Conservation (phyloP, 2,329 filamentous ascomycete species). For the Knufia petricola region DNA sequence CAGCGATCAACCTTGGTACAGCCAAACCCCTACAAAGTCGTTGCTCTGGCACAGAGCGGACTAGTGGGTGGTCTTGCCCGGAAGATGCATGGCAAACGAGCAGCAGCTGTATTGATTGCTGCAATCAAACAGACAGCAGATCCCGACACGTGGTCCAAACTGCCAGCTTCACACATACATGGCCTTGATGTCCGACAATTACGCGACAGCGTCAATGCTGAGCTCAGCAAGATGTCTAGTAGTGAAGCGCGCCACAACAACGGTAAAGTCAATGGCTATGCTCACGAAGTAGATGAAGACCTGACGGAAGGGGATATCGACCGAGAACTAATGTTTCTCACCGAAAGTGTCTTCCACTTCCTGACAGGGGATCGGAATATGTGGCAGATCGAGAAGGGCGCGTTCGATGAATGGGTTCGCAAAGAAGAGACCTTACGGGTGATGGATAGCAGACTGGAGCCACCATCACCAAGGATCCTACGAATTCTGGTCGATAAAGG, state of each 20-base stretch:
- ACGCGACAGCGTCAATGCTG: slow-evolving; percentile 26
- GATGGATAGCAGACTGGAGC: slow-evolving; percentile 26
- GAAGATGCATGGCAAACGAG: slow-evolving; percentile 1
- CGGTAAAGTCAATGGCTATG: background rate
- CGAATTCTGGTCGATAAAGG: slow-evolving; percentile 77
- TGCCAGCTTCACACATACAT: background rate
- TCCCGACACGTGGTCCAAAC: slow-evolving; percentile 5
- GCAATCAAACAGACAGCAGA: slow-evolving; percentile 1
- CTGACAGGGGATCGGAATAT: slow-evolving; percentile 47
- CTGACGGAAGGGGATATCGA: slow-evolving; percentile 36
- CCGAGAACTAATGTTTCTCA: slow-evolving; percentile 41
- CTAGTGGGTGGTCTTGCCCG: background rate
- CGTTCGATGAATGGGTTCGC: slow-evolving; percentile 59
- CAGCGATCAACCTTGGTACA: background rate
- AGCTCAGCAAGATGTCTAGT: slow-evolving; percentile 24
- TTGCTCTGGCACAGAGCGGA: background rate
- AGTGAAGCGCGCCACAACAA: too few relatives aligned
- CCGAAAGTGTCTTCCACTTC: slow-evolving; percentile 32
- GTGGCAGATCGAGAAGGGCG: slow-evolving; percentile 78
- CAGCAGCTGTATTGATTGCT: background rate
- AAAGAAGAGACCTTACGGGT: slow-evolving; percentile 73
- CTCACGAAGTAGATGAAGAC: slow-evolving; percentile 37
- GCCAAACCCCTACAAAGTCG: slow-evolving; percentile 5
- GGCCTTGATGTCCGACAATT: background rate
- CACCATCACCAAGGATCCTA: slow-evolving; percentile 56